phyloP scores from a whole-genome alignment of 2,329 filamentous ascomycete species.

The Apiospora sp. region DNA sequence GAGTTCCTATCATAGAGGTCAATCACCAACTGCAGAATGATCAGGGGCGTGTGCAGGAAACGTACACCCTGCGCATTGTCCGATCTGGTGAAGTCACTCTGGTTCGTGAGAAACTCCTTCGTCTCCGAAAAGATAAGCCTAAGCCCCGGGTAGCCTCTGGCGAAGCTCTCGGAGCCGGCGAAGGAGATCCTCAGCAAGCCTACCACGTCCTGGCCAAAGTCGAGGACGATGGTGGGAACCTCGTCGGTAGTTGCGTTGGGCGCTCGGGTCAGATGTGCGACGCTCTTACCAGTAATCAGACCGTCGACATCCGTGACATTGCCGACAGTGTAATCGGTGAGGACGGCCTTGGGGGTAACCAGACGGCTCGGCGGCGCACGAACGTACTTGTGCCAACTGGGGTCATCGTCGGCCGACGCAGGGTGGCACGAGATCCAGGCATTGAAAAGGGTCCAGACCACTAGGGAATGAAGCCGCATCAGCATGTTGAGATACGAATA shows the following conservation, averaged over 20 bases:
- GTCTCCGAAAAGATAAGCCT: conserved; percentile 58
- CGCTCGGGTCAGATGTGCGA: conserved; percentile 44
- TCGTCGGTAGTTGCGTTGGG: conserved; percentile 27
- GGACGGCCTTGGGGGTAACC: conserved; percentile 44
- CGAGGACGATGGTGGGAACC: conserved; percentile 52
- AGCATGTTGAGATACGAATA: conserved; percentile 15
- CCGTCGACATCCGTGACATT: conserved; percentile 49
- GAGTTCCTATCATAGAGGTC: conserved; percentile 34
- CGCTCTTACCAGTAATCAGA: conserved; percentile 38
- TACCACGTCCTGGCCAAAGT: conserved; percentile 58
- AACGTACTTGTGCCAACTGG: conserved; percentile 50
- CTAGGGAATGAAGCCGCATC: conserved; percentile 12
- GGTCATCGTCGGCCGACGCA: conserved; percentile 19
- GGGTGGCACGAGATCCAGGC: neutral
- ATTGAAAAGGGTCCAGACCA: conserved; percentile 25
- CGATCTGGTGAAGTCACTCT: conserved; percentile 58
- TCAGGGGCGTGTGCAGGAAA: conserved; percentile 23
- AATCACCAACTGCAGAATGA: neutral
- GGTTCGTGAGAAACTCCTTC: conserved; percentile 50
- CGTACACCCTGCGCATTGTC: conserved; percentile 44
- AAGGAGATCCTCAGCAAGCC: conserved; percentile 54
- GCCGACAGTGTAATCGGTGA: conserved; percentile 45
- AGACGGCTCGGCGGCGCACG: conserved; percentile 44
- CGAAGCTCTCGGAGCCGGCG: conserved; percentile 41
- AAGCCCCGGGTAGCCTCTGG: conserved; percentile 48